Percentiles rank a stretch among this genome's conserved stretches.
phyloP scores from a whole-genome alignment of 2,329 filamentous ascomycete genomes.

The Trichoderma simmonsii region DNA sequence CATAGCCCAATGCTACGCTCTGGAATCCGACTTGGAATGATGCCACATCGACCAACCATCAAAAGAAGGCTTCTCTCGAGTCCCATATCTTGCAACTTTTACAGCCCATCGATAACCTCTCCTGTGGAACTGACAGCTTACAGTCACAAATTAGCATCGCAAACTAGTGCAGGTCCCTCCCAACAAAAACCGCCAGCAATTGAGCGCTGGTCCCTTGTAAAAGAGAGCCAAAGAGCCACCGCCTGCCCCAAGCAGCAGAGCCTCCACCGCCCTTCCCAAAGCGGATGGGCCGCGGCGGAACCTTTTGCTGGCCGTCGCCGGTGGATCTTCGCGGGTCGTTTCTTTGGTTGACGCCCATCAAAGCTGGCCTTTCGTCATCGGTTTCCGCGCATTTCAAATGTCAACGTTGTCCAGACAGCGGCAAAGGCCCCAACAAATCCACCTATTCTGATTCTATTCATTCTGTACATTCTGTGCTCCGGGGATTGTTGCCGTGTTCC shows the following conservation, averaged over 20 bases:
- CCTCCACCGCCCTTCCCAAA: neutral
- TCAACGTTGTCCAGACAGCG: neutral
- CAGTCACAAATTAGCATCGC: neutral
- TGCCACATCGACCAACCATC: neutral
- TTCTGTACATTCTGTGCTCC: neutral
- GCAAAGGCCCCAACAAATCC: neutral
- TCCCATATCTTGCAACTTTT: neutral
- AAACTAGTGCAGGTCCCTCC: neutral
- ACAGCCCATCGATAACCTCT: neutral
- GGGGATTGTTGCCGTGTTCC: neutral
- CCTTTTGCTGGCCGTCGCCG: neutral
- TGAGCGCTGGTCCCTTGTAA: neutral
- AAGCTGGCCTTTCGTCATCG: conserved; percentile 19
- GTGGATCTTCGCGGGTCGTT: neutral
- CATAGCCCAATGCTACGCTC: too few species aligned
- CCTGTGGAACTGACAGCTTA: neutral
- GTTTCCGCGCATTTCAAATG: neutral
- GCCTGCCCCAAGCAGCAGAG: neutral
- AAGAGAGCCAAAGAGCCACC: neutral
- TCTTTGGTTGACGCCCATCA: neutral
- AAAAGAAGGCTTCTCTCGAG: neutral
- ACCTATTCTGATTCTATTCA: neutral
- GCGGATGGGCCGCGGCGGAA: neutral
- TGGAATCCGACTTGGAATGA: neutral
- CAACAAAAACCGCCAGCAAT: neutral